phyloP scores from a whole-genome alignment of 2,329 filamentous ascomycete genomes.

The Sordariomycetes sp. region DNA sequence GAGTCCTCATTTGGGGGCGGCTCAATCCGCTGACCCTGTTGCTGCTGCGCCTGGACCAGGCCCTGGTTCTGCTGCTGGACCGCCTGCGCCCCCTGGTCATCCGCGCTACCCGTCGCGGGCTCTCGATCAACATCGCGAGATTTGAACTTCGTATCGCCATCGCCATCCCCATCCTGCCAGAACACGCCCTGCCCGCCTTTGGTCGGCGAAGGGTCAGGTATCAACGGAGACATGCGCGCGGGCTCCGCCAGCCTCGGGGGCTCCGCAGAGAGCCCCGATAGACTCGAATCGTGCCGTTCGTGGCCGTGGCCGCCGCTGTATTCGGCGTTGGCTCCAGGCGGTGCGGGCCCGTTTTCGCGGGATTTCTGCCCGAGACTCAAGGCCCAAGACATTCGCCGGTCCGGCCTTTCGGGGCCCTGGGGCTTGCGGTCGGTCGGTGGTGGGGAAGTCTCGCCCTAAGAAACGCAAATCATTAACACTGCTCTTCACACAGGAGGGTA shows the following conservation, averaged over 20 bases:
- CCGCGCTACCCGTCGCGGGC: too few species aligned
- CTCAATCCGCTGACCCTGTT: too few species aligned
- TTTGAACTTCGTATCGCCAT: too few species aligned
- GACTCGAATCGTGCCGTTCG: neutral
- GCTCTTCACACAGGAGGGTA: neutral
- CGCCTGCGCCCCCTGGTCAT: neutral
- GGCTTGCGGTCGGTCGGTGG: constrained; percentile 23
- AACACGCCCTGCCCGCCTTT: too few species aligned
- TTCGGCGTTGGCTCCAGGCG: neutral
- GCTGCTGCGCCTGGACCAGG: neutral
- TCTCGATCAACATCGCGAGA: too few species aligned
- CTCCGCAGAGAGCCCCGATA: neutral
- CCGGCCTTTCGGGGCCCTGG: constrained; percentile 14
- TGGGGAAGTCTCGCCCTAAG: constrained; percentile 25
- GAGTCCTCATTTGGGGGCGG: too few species aligned
- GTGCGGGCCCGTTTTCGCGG: constrained; percentile 7
- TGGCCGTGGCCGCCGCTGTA: neutral
- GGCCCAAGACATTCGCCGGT: constrained; percentile 35
- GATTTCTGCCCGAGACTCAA: constrained; percentile 22
- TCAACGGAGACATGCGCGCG: neutral
- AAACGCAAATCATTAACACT: constrained; percentile 25
- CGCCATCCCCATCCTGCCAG: too few species aligned
- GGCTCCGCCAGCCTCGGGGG: neutral
- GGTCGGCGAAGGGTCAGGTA: too few species aligned
- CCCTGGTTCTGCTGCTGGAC: neutral